Percentiles rank a stretch among this genome's conserved stretches.
These are phyloP conservation scores for Aciculoconidium aculeatum DNA, from an alignment of 805 yeast genomes.

Conservation along the genomic window DNA sequence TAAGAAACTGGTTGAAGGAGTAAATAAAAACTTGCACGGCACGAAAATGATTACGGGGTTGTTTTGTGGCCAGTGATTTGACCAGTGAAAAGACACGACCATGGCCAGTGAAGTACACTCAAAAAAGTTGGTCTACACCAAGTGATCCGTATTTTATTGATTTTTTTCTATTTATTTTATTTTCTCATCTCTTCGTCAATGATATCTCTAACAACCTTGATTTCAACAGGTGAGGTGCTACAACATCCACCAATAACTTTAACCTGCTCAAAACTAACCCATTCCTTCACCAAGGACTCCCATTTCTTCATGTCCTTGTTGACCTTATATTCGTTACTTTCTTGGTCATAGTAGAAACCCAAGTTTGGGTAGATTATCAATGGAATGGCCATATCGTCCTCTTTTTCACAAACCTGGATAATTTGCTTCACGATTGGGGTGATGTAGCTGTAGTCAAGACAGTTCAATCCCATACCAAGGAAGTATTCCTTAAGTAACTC, in stretches of 20 bases:
- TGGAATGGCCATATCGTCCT: slow-evolving; percentile 21
- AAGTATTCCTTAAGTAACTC: slow-evolving; percentile 18
- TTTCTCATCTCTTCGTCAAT: no score
- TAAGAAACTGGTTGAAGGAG: no score
- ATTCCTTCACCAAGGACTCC: slow-evolving; percentile 31
- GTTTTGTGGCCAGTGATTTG: no score
- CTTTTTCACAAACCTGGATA: slow-evolving; percentile 9
- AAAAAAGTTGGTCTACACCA: no score
- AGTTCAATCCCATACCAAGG: slow-evolving; percentile 62
- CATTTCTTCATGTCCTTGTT: slow-evolving; percentile 24
- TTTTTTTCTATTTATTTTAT: no score
- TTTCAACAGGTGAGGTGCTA: slow-evolving; percentile 54
- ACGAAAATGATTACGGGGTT: no score
- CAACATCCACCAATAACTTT: slow-evolving; percentile 70
- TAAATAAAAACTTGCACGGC: no score
- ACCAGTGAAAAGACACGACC: no score
- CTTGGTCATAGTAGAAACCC: slow-evolving; percentile 59
- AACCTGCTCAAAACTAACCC: slow-evolving; percentile 39
- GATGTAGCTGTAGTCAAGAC: slow-evolving; percentile 47
- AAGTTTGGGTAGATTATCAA: slow-evolving; percentile 68
- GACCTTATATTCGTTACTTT: slow-evolving; percentile 25
- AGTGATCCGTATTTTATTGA: no score
- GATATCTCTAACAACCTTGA: slow-evolving; percentile 10
- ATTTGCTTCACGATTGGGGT: slow-evolving; percentile 33
- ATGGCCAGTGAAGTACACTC: no score